A percentile compares a stretch with the other conserved stretches of the same genome.
These are phyloP conservation scores for Fusarium gaditjirri DNA, from an alignment of 2,329 filamentous ascomycete genomes.

Conservation along the genomic window DNA sequence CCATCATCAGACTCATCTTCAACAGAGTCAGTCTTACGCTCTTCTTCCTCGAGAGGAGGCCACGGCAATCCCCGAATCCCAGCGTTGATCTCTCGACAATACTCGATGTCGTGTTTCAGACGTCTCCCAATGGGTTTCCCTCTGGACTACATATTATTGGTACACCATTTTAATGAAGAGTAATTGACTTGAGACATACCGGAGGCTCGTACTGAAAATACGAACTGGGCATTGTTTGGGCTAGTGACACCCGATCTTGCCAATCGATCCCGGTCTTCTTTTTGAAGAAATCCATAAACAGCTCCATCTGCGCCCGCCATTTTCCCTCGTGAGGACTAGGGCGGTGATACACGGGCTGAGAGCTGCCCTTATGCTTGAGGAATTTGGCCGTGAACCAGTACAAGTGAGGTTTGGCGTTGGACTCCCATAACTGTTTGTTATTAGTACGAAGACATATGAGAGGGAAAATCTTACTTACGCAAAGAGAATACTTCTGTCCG, in stretches of 20 bases:
- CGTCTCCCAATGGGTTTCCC: slow-evolving; percentile 53
- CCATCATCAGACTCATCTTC: not conserved
- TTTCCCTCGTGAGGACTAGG: slow-evolving; percentile 52
- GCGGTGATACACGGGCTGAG: slow-evolving; percentile 51
- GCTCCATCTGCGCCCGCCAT: slow-evolving; percentile 57
- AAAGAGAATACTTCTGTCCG: slow-evolving; percentile 69
- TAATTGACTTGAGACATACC: slow-evolving; percentile 48
- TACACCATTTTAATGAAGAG: not conserved
- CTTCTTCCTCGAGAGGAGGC: slow-evolving; percentile 30
- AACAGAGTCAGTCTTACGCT: not conserved
- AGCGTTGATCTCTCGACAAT: slow-evolving; percentile 50
- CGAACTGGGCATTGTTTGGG: slow-evolving; percentile 45
- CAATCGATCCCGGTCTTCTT: slow-evolving; percentile 68
- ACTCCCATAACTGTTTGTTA: slow-evolving; percentile 71
- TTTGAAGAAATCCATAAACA: slow-evolving; percentile 68
- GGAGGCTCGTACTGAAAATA: slow-evolving; percentile 60
- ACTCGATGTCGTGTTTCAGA: slow-evolving; percentile 48
- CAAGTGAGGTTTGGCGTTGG: slow-evolving; percentile 64
- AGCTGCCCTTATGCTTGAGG: slow-evolving; percentile 54
- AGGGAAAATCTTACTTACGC: slow-evolving; percentile 57
- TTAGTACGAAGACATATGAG: not conserved
- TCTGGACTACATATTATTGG: slow-evolving; percentile 43
- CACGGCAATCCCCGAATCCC: slow-evolving; percentile 45
- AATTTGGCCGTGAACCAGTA: slow-evolving; percentile 70
- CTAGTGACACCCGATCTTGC: slow-evolving; percentile 61